Base-by-base conservation (phyloP, 306 rosid genomes). In the Cyamopsis tetragonoloba region DNA sequence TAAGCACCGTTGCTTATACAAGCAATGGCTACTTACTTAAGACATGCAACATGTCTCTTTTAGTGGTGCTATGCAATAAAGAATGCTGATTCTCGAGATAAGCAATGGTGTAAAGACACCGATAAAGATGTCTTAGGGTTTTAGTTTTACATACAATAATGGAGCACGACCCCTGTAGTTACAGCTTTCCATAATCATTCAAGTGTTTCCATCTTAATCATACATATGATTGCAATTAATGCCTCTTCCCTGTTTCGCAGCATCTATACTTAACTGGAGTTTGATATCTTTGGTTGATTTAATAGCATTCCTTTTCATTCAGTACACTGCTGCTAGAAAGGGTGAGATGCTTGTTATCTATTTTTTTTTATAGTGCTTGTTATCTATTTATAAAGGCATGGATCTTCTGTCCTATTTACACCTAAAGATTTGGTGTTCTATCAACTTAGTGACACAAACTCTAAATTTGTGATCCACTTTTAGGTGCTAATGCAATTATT, bases 221-320 rank as follows among this genome's bases (percentile, higher is more conserved):
- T n/a, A n/a, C n/a, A n/a, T n/a, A n/a, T n/a, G n/a, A 34, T 42
- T 68, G 18, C 46, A 68, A 23, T 8, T 53, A 18, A 67, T 31
- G 47, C 26, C 6, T 39, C 28, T 68, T 48, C 22, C 15, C 19
- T 63, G 63, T 58, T 80, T 58, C 42, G 81, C 81, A 80, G 84
- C 84, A 43, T 77, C 84, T 53, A 26, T 51, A 60, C 75, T 70
- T 66, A 58, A 80, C 49, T 75, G 84, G 81, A 80, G 80, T 59
- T 71, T 75, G 68, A 75, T 75, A 47, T 80, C 84, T 42, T 60
- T 80, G 51, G 75, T 63, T 80, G 78, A 80, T 44, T 66, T 80
- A 19, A 32, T 71, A 39, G 78, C 84, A 34, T 80, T 80, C 59
- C 81, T 80, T 71, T 65, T 37, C 71, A 66, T 80, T 59, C 81